Conservation (phyloP, 176 grass and related monocot genomes). For the Lolium multiflorum region DNA sequence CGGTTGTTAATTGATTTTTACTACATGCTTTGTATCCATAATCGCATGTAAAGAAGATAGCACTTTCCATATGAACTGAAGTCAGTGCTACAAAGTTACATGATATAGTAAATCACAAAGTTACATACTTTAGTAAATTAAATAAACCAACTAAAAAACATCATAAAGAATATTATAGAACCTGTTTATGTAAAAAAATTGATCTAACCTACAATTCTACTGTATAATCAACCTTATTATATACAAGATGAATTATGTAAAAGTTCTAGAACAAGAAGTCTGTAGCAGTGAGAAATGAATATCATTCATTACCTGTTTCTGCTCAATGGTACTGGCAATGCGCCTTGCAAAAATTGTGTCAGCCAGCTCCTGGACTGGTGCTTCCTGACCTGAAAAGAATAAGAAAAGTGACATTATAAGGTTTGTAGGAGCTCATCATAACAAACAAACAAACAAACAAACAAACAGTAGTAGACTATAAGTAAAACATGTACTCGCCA, state of each 20-base stretch:
- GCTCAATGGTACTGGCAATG: conserved; percentile 50
- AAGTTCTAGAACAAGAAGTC: not conserved
- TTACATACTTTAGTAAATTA: not conserved
- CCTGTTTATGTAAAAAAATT: not conserved
- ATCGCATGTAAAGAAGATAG: not conserved
- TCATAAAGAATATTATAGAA: not conserved
- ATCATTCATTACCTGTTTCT: conserved; percentile 51
- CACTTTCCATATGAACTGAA: conserved; percentile 7
- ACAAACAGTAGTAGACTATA: not conserved
- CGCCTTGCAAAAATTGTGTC: conserved; percentile 79
- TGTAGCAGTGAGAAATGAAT: conserved; percentile 19
- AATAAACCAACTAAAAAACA: not conserved
- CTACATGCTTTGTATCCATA: conserved; percentile 19
- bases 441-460: not conserved
- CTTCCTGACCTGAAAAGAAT: conserved; percentile 64
- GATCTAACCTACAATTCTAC: not conserved
- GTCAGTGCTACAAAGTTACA: not conserved
- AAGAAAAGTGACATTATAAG: conserved; percentile 30
- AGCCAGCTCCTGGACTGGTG: conserved; percentile 59
- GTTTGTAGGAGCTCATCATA: conserved; percentile 27
- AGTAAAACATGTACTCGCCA: not conserved
- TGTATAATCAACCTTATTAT: not conserved
- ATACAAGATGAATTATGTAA: not conserved
- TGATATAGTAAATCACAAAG: not conserved
- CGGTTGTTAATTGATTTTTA: conserved; percentile 21